Conservation (phyloP, 2,329 filamentous ascomycete species). For the Diaporthe sp. region DNA sequence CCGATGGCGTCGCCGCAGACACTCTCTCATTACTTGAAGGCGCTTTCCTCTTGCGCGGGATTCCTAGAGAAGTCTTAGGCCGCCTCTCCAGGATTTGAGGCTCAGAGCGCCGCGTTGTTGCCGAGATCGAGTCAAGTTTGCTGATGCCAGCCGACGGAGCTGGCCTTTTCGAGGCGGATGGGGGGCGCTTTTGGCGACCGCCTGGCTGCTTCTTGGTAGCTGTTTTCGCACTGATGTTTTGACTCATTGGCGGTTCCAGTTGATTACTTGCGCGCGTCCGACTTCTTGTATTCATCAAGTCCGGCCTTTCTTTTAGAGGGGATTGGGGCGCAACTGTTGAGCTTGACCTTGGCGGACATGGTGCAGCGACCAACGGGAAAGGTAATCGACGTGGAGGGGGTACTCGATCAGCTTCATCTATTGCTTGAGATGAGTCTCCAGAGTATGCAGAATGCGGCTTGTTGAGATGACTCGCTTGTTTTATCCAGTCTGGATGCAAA, state of each 20-base stretch:
- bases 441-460: neutral
- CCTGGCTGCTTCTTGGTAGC: neutral
- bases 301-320: neutral
- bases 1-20: neutral
- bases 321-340: neutral
- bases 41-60: neutral
- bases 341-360: neutral
- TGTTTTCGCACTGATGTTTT: neutral
- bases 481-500: neutral
- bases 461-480: neutral
- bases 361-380: neutral
- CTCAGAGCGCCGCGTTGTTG: neutral
- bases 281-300: neutral
- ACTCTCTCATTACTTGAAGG: neutral
- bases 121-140: neutral
- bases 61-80: neutral
- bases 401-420: neutral
- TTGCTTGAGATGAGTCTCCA: neutral
- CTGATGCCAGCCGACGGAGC: neutral
- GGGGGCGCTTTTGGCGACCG: neutral
- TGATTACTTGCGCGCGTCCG: no score
- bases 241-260: neutral
- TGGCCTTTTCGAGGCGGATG: neutral
- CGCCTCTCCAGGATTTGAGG: neutral
- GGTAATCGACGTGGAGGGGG: constrained; percentile 19